Evolutionary conservation across 176 grass and related monocot genomes (phyloP).

Genomic region (Poa pratensis): DNA sequence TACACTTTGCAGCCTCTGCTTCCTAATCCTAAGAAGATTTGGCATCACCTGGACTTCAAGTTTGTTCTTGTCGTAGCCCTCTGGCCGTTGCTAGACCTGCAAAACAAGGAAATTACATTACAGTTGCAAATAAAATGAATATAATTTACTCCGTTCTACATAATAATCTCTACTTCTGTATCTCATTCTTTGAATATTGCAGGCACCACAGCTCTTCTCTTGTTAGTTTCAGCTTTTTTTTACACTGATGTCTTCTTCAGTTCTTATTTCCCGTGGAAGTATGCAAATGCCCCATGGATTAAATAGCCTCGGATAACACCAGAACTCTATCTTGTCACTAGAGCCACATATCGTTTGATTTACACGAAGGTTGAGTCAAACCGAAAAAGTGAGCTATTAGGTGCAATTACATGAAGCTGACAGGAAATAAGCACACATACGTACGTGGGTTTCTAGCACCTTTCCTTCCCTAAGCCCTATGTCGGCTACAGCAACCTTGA

Average conservation of each 20-base stretch:
- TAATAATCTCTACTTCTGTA: not conserved
- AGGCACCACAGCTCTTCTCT: not conserved
- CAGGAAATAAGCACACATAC: not conserved
- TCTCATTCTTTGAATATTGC: not conserved
- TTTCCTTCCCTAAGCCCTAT: conserved; percentile 1
- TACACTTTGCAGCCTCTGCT: not conserved
- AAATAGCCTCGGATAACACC: not conserved
- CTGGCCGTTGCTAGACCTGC: not conserved
- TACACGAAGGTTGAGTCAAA: not conserved
- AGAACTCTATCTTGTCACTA: not conserved
- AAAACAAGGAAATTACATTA: conserved; percentile 2
- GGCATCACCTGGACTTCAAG: not conserved
- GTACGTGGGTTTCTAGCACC: not conserved
- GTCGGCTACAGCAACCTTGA: not conserved
- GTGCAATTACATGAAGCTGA: not conserved
- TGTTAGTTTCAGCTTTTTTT: conserved; percentile 1
- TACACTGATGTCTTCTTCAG: not conserved
- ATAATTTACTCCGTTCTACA: not conserved
- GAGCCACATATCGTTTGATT: not conserved
- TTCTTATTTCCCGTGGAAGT: not conserved
- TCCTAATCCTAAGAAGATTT: conserved; percentile 21
- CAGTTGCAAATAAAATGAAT: not conserved
- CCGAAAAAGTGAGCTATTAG: conserved; percentile 4
- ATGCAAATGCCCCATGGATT: not conserved
- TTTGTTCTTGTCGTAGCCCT: not conserved